Evolutionary conservation across 192 early-diverging fungal genomes (phyloP).

Genomic region (Physocladia obscura): DNA sequence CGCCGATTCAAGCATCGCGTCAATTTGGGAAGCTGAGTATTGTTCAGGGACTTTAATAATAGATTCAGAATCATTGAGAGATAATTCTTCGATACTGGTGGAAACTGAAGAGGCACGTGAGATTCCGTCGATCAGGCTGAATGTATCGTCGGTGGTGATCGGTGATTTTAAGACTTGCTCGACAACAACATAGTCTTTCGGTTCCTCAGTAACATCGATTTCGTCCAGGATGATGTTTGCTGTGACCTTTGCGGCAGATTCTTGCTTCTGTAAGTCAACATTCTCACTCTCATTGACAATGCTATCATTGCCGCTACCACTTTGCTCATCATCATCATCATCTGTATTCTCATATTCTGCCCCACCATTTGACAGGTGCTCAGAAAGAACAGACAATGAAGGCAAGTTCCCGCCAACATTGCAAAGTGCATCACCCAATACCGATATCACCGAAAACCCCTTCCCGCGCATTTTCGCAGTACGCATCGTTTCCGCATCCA

Average conservation of each 20-base stretch:
- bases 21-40: slow-evolving; percentile 49
- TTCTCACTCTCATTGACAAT: neutral
- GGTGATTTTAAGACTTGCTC: neutral
- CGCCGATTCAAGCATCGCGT: slow-evolving; percentile 67
- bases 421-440: slow-evolving; percentile 80
- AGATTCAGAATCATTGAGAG: slow-evolving; percentile 8
- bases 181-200: slow-evolving; percentile 18
- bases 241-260: neutral
- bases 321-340: neutral
- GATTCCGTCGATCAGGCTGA: neutral
- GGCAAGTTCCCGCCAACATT: too few species aligned
- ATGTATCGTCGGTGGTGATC: neutral
- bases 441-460: slow-evolving; percentile 74
- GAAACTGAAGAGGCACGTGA: neutral
- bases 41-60: neutral
- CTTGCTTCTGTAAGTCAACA: neutral
- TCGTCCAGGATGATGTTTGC: neutral
- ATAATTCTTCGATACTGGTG: neutral
- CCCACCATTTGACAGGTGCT: slow-evolving; percentile 53
- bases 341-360: neutral
- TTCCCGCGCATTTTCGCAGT: slow-evolving; percentile 71
- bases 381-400: slow-evolving; percentile 67
- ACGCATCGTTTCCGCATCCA: slow-evolving; percentile 40
- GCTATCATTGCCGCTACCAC: neutral
- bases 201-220: neutral